Evolutionary conservation across 257 asterid genomes (phyloP), one percentile per base, ranked within the genome.

Genomic region (Rubia yunnanensis): DNA sequence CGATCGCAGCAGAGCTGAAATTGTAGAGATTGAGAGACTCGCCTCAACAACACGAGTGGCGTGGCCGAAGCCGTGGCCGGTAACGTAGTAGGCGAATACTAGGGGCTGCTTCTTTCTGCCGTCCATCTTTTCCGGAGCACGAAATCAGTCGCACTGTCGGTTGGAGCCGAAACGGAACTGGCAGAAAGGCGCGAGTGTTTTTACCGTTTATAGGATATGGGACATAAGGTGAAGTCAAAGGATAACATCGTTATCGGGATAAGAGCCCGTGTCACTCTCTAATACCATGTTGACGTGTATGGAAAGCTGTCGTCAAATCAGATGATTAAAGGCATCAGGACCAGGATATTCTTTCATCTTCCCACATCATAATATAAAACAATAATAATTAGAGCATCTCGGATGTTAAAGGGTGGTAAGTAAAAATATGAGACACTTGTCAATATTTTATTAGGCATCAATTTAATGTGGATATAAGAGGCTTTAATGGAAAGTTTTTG

Each of bases 61-160:
- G 61, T 92, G 99, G 30, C 99, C 99, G 76, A 89, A 92, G 7
- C 96, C 97, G 80, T 92, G 99, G 58, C 99, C 99, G 18, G 99
- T 89, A 34, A 92, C 97, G 73, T 92, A 92, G 74, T 92, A 89
- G 17, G 97, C 95, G 74, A 92, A 87, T 0, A 88, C 87, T 20
- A 89, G 80, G 36, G 82, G 83, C 15, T 77, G 82, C 64, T 69
- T 80, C 18, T 18, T 67, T 11, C 80, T 68, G 34, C 6, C 60
- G 2, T 22, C 17, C 60, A 8, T 50, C 9, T 44, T 48, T 22
- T 48, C 54, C 23, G 54, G 0, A 18, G 9, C 24, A 17, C 54
- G 54, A 48, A 48, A 1, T 48, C 22, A 48, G 23, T 17, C 4
- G 46, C 7, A 39, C 2, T 7, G 46, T 39, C 59, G 28, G 28